Evolutionary conservation across 371 early-diverging fungal species (phyloP), one percentile per base, ranked within the genome.

Genomic region (Coemansia sp.): DNA sequence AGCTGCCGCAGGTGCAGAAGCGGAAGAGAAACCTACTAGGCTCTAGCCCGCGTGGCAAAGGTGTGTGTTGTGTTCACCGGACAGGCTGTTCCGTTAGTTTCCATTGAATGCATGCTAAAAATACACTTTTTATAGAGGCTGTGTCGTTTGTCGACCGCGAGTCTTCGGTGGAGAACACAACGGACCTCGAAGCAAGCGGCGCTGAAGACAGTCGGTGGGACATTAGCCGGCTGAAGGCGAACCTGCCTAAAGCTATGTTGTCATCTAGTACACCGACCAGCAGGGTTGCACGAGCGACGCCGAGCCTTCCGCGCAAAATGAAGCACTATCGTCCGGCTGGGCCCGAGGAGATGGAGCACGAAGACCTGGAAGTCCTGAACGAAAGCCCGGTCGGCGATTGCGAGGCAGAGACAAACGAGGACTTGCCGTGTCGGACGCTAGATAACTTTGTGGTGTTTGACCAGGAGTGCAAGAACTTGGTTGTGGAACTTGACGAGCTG

Each of bases 371-470:
- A 39, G 70, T 83, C 12, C 55, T 82, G 30, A 79, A 79, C n/a
- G 82, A 83, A 55, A 78, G 76, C 16, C 55, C 65, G 39, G 48
- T 63, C n/a, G 70, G 63, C 0, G 72, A 78, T 11, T n/a, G 20
- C 5, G 69, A 59, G 10, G 70, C 68, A 8, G 69, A 56, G 33
- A 20, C 34, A 4, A 57, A 31, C 12, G 65, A 74, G 35, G 59
- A 65, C 35, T 41, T 78, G 6, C 81, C 81, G 1, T 79, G 79
- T 62, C 77, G 84, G 11, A 66, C 61, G 3, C 61, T 82, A 7
- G 72, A 77, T 50, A 68, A 82, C 59, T 82, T 82, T 72, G 66
- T 76, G 7, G 61, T 82, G 26, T 82, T 74, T 49, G 80, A 84
- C 63, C 51, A 66, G 16, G 60, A 65, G 34, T 41, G 67, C 40